phyloP scores from a whole-genome alignment of 2,329 filamentous ascomycete genomes.

The Trichoderma breve region DNA sequence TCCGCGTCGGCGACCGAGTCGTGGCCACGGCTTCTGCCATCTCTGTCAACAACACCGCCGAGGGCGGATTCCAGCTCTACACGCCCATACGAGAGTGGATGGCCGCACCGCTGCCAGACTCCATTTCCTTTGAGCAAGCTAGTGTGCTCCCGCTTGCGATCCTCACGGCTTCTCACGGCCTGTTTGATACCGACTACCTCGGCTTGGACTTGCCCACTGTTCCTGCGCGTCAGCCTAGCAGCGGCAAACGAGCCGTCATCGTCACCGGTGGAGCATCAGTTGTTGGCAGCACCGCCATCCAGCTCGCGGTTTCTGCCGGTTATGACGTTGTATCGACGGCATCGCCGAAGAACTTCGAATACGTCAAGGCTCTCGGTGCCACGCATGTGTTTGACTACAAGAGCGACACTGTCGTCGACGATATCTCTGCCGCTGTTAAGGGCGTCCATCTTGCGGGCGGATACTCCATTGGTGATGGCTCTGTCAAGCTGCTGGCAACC shows the following conservation, averaged over 20 bases:
- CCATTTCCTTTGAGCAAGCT: not conserved
- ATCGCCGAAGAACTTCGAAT: not conserved
- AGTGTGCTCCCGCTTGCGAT: not conserved
- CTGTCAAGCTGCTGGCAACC: not conserved
- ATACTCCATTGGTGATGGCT: not conserved
- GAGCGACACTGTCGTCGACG: not conserved
- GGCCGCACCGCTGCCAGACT: not conserved
- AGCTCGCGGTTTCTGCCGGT: not conserved
- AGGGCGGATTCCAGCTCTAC: not conserved
- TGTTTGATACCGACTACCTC: not conserved
- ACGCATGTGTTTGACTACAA: not conserved
- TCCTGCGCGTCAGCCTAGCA: not conserved
- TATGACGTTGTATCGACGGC: not conserved
- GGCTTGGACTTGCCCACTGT: not conserved
- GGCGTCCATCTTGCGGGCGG: not conserved
- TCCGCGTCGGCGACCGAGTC: not conserved
- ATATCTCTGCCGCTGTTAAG: not conserved
- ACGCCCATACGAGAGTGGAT: not conserved
- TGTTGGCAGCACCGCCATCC: not conserved
- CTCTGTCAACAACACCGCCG: not conserved
- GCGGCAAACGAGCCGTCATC: not conserved
- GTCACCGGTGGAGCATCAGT: not conserved
- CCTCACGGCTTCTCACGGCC: not conserved
- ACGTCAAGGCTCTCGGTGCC: not conserved
- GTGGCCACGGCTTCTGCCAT: not conserved